A percentile compares a stretch with the other conserved stretches of the same genome.
These are phyloP conservation scores for Kentomonas sorsogonicus DNA, from an alignment of 208 protist genomes.

Conservation along the genomic window DNA sequence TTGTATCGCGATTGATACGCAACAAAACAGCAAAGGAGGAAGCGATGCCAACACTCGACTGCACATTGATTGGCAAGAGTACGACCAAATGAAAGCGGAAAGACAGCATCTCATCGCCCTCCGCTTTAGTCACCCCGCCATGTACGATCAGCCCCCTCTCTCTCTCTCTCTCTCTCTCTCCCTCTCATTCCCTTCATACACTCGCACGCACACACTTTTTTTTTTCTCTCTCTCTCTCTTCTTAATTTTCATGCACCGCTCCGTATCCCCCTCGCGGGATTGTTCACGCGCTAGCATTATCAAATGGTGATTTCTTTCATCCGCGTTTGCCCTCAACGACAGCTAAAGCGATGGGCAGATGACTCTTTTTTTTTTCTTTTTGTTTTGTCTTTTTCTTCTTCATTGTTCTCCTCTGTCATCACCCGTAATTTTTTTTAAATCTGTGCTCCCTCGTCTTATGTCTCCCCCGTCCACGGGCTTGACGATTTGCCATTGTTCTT, in stretches of 20 bases:
- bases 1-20: conserved; percentile 2
- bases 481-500: not conserved
- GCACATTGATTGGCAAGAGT: too few species aligned
- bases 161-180: not conserved
- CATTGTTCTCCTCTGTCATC: not conserved
- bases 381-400: not conserved
- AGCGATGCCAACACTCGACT: too few species aligned
- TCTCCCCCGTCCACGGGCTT: not conserved
- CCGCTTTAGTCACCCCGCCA: not conserved
- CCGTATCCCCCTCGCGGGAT: conserved; percentile 7
- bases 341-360: too few species aligned
- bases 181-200: conserved; percentile 5
- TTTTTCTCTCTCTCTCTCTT: conserved; percentile 7
- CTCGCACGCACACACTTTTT: not conserved
- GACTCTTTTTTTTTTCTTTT: conserved; percentile 17
- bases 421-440: conserved; percentile 7
- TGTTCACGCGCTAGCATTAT: too few species aligned
- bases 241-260: not conserved
- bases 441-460: not conserved
- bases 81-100: too few species aligned
- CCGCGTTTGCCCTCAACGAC: too few species aligned
- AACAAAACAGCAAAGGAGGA: too few species aligned
- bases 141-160: not conserved
- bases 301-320: too few species aligned
- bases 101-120: too few species aligned